phyloP scores from a whole-genome alignment of 208 protist genomes.

The Spongospora subterranea region DNA sequence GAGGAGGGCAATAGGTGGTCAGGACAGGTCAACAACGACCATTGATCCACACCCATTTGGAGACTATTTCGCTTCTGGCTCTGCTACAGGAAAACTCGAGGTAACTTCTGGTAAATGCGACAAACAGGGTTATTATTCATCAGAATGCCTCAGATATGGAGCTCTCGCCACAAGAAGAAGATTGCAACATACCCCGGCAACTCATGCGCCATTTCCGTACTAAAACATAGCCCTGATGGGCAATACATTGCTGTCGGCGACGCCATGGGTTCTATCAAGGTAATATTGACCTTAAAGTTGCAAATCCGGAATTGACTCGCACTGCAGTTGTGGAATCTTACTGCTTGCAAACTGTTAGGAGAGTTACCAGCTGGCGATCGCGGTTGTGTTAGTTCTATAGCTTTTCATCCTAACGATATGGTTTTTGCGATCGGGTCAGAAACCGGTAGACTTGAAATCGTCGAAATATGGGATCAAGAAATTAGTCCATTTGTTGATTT shows the following conservation, averaged over 20 bases:
- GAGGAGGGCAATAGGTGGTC: conserved; percentile 7
- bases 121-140: not conserved
- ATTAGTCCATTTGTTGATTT: not conserved
- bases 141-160: not conserved
- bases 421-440: not conserved
- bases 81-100: conserved; percentile 23
- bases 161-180: not conserved
- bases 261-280: not conserved
- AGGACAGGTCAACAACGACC: not conserved
- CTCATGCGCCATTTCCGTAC: not conserved
- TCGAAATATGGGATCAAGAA: conserved; percentile 7
- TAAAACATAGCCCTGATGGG: conserved; percentile 38
- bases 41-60: conserved; percentile 43
- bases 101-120: not conserved
- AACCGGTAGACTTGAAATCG: not conserved
- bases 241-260: conserved; percentile 7
- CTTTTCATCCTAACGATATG: conserved; percentile 16
- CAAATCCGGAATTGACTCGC: not conserved
- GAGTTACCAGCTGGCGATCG: not conserved
- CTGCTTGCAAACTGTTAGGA: not conserved
- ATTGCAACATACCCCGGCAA: conserved; percentile 31
- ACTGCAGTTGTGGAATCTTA: conserved; percentile 19
- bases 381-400: not conserved
- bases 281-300: not conserved
- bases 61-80: not conserved